Evolutionary conservation across 805 yeast genomes (phyloP), one percentile per base, ranked within the genome.

Genomic region (Wickerhamiella alocasiicola): DNA sequence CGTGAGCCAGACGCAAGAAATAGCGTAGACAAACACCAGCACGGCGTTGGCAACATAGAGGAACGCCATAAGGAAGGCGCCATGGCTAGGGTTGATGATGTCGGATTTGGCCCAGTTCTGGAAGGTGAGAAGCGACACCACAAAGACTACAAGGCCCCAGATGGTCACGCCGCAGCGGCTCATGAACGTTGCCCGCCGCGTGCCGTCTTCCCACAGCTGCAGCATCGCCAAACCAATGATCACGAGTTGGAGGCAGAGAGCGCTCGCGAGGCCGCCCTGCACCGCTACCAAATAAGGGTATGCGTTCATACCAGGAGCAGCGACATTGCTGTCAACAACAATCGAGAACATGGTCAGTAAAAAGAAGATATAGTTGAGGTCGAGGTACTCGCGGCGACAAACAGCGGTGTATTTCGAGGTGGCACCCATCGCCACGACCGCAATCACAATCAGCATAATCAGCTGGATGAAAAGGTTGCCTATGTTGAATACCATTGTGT

Each of bases 181-280:
- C 3, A 66, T 54, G 56, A 73, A 61, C 66, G 82, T 68, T 1
- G 94, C 76, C 43, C 55, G 64, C 13, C 58, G 54, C 1, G 95
- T 79, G 15, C 96, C 96, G 59, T 88, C 98, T 58, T 87, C 96
- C 93, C 95, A 91, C 26, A 87, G 61, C 58, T 85, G 91, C 58
- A 84, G 84, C 15, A 88, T 87, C 15, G 85, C 60, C 4, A 91
- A 55, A 3, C 96, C 95, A 45, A 79, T 78, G 40, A 74, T 65
- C 55, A 81, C 62, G 40, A 88, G 58, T 30, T 80, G 61, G 66
- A 78, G 67, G 54, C 94, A 81, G 25, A 77, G 69, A 0, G 81
- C 78, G 9, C 85, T 75, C 0, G 80, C 69, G 15, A 82, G 52
- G 0, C 88, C 95, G 17, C 78, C 56, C 57, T 88, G 96, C 5